Percentiles rank a stretch among this genome's conserved stretches.
These are phyloP conservation scores for Pyronema omphalodes DNA, from an alignment of 495 filamentous ascomycete genomes.

Conservation along the genomic window DNA sequence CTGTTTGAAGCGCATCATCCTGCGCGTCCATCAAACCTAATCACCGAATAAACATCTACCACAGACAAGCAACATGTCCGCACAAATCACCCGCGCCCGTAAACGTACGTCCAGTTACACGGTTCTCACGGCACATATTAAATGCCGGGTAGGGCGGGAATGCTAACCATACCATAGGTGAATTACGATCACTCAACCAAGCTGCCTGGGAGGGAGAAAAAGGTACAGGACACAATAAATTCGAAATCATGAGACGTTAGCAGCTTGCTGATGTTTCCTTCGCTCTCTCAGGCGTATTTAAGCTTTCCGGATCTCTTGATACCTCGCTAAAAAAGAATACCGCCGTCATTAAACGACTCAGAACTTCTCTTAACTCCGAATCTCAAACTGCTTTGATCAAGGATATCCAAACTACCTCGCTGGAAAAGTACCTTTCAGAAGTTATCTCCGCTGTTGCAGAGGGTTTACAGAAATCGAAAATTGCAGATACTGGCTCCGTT, in stretches of 20 bases:
- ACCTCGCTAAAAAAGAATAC: conserved; percentile 98
- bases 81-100: conserved; percentile 19
- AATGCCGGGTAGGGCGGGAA: background rate
- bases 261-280: conserved; percentile 6
- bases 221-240: conserved; percentile 33
- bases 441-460: conserved; percentile 97
- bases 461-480: conserved; percentile 79
- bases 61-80: background rate
- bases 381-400: conserved; percentile 67
- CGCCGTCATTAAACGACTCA: conserved; percentile 90
- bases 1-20: background rate
- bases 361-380: conserved; percentile 67
- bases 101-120: conserved; percentile 12
- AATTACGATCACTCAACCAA: conserved; percentile 72
- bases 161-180: conserved; percentile 35
- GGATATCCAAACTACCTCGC: conserved; percentile 77
- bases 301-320: conserved; percentile 64
- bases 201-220: conserved; percentile 73
- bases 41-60: background rate
- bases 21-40: background rate
- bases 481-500: conserved; percentile 74
- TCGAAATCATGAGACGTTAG: conserved; percentile 7
- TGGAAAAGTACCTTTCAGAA: conserved; percentile 95
- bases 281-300: conserved; percentile 51
- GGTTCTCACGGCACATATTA: background rate